Evolutionary conservation across 345 rosid genomes (phyloP).

Genomic region (Arabidopsis arenosa): DNA sequence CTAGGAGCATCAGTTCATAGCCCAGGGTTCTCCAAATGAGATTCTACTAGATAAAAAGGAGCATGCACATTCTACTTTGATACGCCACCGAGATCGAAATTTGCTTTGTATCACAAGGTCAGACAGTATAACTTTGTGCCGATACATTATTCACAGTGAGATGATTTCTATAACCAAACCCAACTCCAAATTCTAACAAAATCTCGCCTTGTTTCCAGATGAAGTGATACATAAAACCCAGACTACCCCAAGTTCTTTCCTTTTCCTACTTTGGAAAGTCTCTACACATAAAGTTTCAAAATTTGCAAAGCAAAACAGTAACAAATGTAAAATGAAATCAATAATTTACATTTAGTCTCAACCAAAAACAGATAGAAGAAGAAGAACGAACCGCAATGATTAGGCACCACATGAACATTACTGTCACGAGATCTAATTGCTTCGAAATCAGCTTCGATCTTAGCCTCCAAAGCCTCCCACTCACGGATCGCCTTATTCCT

Average conservation of each 20-base stretch:
- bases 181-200: conserved; percentile 7
- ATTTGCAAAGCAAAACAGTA: conserved; percentile 30
- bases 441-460: conserved; percentile 81
- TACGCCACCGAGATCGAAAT: background rate
- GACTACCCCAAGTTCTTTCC: conserved; percentile 10
- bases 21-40: background rate
- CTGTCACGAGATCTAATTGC: conserved; percentile 77
- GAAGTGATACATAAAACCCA: conserved; percentile 13
- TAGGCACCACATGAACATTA: conserved; percentile 82
- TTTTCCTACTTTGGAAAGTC: conserved; percentile 19
- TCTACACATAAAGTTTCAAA: background rate
- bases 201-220: background rate
- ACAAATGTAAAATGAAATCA: background rate
- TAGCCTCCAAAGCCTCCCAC: conserved; percentile 81
- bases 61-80: conserved; percentile 10
- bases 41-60: conserved; percentile 14
- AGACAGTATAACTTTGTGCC: background rate
- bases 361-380: background rate
- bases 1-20: conserved; percentile 6
- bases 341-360: background rate
- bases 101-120: background rate
- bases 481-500: conserved; percentile 55
- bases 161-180: conserved; percentile 9
- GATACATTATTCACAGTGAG: conserved; percentile 1
- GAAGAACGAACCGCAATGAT: conserved; percentile 80